Evolutionary conservation across 148 eudicot genomes (phyloP).

Genomic region (Chenopodium suecicum): DNA sequence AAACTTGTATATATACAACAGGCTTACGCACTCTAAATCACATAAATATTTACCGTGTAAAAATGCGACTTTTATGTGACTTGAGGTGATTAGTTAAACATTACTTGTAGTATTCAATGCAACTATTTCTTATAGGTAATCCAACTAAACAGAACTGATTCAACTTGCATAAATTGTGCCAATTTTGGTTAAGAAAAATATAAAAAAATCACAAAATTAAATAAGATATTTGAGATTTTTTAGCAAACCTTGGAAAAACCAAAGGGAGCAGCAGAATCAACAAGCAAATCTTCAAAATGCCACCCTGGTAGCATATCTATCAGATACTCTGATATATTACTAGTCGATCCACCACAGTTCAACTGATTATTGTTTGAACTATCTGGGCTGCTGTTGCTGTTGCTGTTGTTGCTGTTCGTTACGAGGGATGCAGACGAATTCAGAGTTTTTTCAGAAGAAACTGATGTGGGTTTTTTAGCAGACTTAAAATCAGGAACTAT

Average conservation of each 20-base stretch:
- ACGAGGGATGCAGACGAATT: background rate
- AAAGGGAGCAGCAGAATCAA: constrained; percentile 40
- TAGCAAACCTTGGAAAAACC: constrained; percentile 47
- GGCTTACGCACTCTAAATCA: too few species aligned
- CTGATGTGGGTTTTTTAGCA: constrained; percentile 20
- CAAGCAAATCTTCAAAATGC: constrained; percentile 71
- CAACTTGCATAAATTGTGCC: background rate
- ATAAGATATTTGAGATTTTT: background rate
- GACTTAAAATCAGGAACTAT: constrained; percentile 41
- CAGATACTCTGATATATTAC: constrained; percentile 73
- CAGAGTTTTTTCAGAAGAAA: constrained; percentile 6
- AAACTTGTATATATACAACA: too few species aligned
- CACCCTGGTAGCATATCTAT: constrained; percentile 78
- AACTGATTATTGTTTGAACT: constrained; percentile 18
- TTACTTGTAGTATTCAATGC: background rate
- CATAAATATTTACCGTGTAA: too few species aligned
- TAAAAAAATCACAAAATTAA: background rate
- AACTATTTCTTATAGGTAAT: background rate
- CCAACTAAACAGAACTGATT: background rate
- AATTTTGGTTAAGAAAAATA: background rate
- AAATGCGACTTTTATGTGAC: background rate
- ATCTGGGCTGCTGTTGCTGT: background rate
- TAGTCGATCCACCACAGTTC: constrained; percentile 29
- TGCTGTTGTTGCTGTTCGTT: background rate
- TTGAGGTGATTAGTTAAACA: background rate